phyloP scores from a whole-genome alignment of 2,329 filamentous ascomycete species.

The Arthrobotrys megalospora region DNA sequence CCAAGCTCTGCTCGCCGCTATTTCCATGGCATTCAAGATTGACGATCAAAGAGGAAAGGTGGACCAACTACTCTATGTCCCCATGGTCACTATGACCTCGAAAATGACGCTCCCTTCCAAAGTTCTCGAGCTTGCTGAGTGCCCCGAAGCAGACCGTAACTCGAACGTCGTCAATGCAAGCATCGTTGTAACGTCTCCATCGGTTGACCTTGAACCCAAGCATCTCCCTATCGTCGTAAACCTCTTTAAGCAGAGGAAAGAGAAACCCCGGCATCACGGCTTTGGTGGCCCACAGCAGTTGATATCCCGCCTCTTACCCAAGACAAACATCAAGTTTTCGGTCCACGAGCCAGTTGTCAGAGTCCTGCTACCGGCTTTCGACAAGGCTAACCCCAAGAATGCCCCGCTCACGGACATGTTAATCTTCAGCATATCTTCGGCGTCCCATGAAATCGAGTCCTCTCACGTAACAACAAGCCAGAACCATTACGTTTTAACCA shows the following conservation, averaged over 20 bases:
- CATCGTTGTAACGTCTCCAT: constrained; percentile 94
- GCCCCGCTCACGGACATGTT: constrained; percentile 92
- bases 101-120: constrained; percentile 96
- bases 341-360: constrained; percentile 96
- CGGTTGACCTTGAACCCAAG: constrained; percentile 90
- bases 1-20: constrained; percentile 89
- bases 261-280: constrained; percentile 66
- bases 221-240: constrained; percentile 89
- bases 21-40: constrained; percentile 91
- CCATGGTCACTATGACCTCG: constrained; percentile 96
- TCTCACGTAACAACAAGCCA: constrained; percentile 91
- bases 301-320: constrained; percentile 91
- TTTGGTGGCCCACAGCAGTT: constrained; percentile 73
- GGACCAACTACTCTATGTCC: constrained; percentile 90
- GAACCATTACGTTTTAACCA: constrained; percentile 86
- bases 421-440: constrained; percentile 93
- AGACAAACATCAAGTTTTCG: constrained; percentile 93
- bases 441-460: constrained; percentile 93
- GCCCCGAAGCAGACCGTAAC: constrained; percentile 84
- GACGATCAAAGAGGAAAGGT: constrained; percentile 90
- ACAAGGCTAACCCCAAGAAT: constrained; percentile 71
- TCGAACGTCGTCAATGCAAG: constrained; percentile 97
- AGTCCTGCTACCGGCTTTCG: constrained; percentile 86
- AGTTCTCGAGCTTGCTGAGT: constrained; percentile 83
- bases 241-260: constrained; percentile 73